Evolutionary conservation across 257 asterid genomes (phyloP), one percentile per base, ranked within the genome.

Genomic region (Catharanthus roseus): DNA sequence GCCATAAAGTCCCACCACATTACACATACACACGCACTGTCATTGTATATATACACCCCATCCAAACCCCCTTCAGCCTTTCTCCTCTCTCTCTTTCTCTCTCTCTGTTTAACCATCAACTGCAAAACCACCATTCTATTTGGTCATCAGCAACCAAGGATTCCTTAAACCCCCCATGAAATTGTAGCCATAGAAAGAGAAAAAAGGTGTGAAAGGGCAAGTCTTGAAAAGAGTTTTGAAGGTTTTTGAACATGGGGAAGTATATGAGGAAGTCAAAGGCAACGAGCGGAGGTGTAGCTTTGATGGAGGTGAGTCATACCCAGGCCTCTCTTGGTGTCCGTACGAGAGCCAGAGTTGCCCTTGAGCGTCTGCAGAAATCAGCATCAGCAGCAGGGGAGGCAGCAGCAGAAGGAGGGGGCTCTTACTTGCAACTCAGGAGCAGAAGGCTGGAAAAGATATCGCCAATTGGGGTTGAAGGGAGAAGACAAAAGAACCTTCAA

Each of bases 291-390:
- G 74, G 67, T 11, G 72, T 51, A 49, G 65, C 72, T 10, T 65
- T 67, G 70, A 47, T 66, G 81, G 80, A 81, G 36, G 72, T 67
- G 38, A 65, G 58, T 42, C 70, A 74, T 55, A 54, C 76, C 62
- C 78, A 76, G 61, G 55, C 80, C 4, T 70, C 72, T 6, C 61
- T 68, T 12, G 85, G 85, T 39, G 82, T 81, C 31, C 75, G 71
- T 42, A 81, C 85, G 47, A 77, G 85, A 75, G 79, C 85, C 36
- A 81, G 74, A 75, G 73, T 79, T n/a, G 82, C 84, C 45, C 65
- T 71, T 28, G 79, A 80, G 70, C 78, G 84, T 51, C 55, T 76
- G 65, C 68, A 74, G 73, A 66, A 63, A 23, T 65, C 81, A 29
- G 41, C 66, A 23, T 2, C 67, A 4, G 5, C 67, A 19, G 4